phyloP scores from a whole-genome alignment of 2,329 filamentous ascomycete genomes.

The Tolypocladium nubicola region DNA sequence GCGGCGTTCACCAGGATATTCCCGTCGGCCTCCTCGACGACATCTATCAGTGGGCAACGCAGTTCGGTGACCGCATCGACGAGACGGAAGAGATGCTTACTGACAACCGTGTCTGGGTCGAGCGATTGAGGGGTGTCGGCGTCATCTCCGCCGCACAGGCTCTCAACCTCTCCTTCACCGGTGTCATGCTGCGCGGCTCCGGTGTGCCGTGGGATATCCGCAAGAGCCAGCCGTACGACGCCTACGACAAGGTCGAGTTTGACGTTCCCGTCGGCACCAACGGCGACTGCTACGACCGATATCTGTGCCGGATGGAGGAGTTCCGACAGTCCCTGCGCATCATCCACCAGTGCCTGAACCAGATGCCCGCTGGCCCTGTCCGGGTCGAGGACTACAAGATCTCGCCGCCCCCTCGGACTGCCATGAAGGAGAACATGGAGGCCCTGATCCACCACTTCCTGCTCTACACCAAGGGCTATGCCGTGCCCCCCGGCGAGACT shows the following conservation, averaged over 20 bases:
- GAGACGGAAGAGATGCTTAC: conserved; percentile 98
- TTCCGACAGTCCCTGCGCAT: conserved; percentile 97
- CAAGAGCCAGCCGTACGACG: conserved; percentile 95
- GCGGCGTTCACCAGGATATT: conserved; percentile 92
- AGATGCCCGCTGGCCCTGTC: conserved; percentile 92
- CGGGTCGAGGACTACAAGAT: conserved; percentile 99
- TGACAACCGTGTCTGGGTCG: conserved; percentile 98
- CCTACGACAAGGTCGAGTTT: conserved; percentile 96
- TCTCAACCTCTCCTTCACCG: conserved; percentile 93
- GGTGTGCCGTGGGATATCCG: conserved; percentile 94
- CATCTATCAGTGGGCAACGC: conserved; percentile 99
- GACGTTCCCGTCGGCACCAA: conserved; percentile 94
- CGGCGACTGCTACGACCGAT: conserved; percentile 98
- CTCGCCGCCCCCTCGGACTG: conserved; percentile 83
- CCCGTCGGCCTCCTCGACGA: conserved; percentile 91
- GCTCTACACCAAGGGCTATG: conserved; percentile 96
- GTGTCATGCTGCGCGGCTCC: conserved; percentile 95
- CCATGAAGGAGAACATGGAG: conserved; percentile 99
- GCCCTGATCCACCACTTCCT: conserved; percentile 98
- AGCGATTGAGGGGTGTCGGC: conserved; percentile 81
- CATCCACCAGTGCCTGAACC: conserved; percentile 97
- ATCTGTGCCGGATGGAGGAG: conserved; percentile 98
- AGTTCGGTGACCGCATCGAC: conserved; percentile 96
- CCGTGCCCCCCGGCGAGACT: conserved; percentile 93
- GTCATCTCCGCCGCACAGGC: conserved; percentile 87